phyloP scores from a whole-genome alignment of 148 eudicot species.

The Diospyros kaki region DNA sequence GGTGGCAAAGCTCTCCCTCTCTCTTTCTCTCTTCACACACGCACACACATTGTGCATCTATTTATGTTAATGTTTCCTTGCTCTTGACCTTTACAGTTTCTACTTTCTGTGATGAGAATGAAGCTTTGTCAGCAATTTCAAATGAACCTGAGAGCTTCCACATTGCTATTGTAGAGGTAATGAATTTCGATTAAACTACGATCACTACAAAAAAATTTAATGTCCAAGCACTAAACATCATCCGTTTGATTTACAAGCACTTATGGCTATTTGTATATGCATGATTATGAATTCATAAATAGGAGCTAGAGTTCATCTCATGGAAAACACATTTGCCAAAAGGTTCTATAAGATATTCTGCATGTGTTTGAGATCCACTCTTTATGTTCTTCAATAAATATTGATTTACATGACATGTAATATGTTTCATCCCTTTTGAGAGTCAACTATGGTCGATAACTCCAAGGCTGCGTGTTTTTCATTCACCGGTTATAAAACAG shows the following conservation, averaged over 20 bases:
- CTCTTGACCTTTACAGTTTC: slow-evolving; percentile 42
- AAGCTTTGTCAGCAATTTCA: slow-evolving; percentile 59
- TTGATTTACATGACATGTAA: background rate
- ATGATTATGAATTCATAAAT: background rate
- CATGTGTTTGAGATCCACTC: background rate
- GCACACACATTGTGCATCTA: background rate
- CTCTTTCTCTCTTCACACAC: background rate
- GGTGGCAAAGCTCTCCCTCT: background rate
- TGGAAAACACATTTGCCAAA: background rate
- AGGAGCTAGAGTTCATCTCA: background rate
- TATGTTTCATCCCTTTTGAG: background rate
- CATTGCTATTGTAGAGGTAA: slow-evolving; percentile 80
- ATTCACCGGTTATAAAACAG: background rate
- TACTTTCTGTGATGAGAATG: slow-evolving; percentile 47
- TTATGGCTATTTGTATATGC: background rate
- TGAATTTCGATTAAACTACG: background rate
- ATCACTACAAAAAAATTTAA: background rate
- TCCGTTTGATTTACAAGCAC: background rate
- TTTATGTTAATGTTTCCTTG: slow-evolving; percentile 1
- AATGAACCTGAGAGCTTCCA: slow-evolving; percentile 48
- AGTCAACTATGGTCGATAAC: background rate
- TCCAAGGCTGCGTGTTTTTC: slow-evolving; percentile 1
- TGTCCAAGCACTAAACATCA: background rate
- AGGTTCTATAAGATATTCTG: background rate
- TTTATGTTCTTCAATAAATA: background rate